Conservation (phyloP, 768 basidiomycete species). For the Albatrellus ellisii region DNA sequence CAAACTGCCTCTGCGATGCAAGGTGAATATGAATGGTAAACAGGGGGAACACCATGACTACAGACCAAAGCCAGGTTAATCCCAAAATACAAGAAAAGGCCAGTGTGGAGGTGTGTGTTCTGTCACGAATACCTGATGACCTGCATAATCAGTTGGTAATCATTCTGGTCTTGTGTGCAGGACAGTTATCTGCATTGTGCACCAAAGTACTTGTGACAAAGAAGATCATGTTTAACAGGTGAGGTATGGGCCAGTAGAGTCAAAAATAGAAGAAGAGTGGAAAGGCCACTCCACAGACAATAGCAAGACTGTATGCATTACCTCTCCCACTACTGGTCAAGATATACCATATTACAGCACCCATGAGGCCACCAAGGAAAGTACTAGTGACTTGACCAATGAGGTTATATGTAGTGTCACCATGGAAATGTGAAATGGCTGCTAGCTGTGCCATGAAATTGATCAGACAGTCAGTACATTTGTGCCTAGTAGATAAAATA, state of each 20-base stretch:
- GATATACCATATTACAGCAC: conserved; percentile 64
- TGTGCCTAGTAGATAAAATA: not conserved
- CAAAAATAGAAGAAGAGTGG: conserved; percentile 64
- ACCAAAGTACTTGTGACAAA: conserved; percentile 54
- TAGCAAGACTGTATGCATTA: conserved; percentile 59
- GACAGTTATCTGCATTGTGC: conserved; percentile 14
- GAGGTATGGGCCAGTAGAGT: conserved; percentile 61
- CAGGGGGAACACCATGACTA: no score
- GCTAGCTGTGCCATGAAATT: conserved; percentile 72
- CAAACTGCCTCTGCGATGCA: no score
- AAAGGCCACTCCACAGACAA: conserved; percentile 51
- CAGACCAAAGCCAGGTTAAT: conserved; percentile 68
- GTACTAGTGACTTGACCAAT: conserved; percentile 49
- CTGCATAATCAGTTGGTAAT: conserved; percentile 21
- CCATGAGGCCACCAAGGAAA: conserved; percentile 49
- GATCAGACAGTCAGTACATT: not conserved
- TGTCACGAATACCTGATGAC: conserved; percentile 67
- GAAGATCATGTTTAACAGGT: conserved; percentile 59
- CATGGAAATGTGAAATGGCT: conserved; percentile 54
- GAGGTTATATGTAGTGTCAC: conserved; percentile 61
- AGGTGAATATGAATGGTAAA: no score
- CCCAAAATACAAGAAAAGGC: conserved; percentile 45
- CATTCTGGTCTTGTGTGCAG: not conserved
- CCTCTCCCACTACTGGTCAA: conserved; percentile 47
- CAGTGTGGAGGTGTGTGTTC: conserved; percentile 32